Evolutionary conservation across 2,329 filamentous ascomycete genomes (phyloP).

Genomic region (Cadophora gregata): DNA sequence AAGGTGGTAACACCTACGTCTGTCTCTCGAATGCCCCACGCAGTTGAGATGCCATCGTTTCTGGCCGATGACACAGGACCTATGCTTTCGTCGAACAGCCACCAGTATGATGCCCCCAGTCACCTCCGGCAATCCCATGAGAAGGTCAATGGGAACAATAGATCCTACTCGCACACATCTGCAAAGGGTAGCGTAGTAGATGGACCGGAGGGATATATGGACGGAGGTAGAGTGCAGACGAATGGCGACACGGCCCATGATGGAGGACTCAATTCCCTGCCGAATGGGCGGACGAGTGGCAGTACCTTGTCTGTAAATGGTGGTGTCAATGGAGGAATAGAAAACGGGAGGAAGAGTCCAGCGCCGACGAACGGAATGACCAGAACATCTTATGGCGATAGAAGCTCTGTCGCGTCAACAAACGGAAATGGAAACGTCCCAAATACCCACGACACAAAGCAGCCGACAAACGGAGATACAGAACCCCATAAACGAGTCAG

Average conservation of each 20-base stretch:
- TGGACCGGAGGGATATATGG: constrained; percentile 42
- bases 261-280: constrained; percentile 64
- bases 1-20: constrained; percentile 37
- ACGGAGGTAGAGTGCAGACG: constrained; percentile 34
- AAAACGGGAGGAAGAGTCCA: constrained; percentile 43
- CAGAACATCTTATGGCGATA: constrained; percentile 39
- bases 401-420: constrained; percentile 39
- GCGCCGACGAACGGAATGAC: constrained; percentile 37
- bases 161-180: constrained; percentile 39
- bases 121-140: constrained; percentile 44
- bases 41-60: constrained; percentile 58
- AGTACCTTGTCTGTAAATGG: constrained; percentile 47
- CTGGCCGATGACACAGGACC: constrained; percentile 50
- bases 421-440: constrained; percentile 39
- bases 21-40: constrained; percentile 48
- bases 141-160: constrained; percentile 44
- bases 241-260: constrained; percentile 43
- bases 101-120: constrained; percentile 46
- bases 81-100: constrained; percentile 39
- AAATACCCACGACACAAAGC: constrained; percentile 29
- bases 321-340: constrained; percentile 35
- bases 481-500: constrained; percentile 33
- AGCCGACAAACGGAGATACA: constrained; percentile 36
- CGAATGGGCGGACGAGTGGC: constrained; percentile 59
- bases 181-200: constrained; percentile 45